A percentile compares a stretch with the other conserved stretches of the same genome.
phyloP scores from a whole-genome alignment of 768 basidiomycete genomes.

The Trametes cinnabarina region DNA sequence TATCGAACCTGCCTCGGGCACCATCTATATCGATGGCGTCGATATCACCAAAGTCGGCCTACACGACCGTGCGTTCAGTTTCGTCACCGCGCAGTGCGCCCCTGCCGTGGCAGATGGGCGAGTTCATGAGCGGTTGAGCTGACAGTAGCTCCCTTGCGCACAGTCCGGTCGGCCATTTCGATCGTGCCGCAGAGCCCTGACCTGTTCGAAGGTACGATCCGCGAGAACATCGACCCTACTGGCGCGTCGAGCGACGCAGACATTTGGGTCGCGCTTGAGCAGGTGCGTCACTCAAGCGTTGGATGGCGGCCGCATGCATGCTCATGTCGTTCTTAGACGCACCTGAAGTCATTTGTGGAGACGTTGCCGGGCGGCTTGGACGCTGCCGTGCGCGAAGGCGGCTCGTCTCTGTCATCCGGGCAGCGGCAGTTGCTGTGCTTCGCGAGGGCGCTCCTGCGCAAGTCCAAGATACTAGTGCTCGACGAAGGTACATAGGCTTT shows the following conservation, averaged over 20 bases:
- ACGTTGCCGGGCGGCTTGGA: constrained; percentile 66
- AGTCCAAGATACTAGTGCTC: constrained; percentile 87
- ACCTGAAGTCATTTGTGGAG: constrained; percentile 69
- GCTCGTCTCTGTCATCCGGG: constrained; percentile 78
- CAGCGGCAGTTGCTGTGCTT: constrained; percentile 90
- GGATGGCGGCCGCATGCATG: not conserved
- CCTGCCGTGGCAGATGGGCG: too few relatives aligned
- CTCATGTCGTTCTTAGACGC: constrained; percentile 40
- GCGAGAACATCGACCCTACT: constrained; percentile 89
- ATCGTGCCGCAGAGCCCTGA: constrained; percentile 85
- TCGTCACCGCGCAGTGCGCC: too few relatives aligned
- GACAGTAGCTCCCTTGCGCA: not conserved
- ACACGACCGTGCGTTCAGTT: constrained; percentile 59
- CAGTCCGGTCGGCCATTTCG: constrained; percentile 75
- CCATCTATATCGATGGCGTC: constrained; percentile 69
- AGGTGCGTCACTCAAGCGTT: constrained; percentile 38
- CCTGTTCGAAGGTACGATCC: constrained; percentile 45
- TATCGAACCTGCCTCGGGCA: constrained; percentile 66
- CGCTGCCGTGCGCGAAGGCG: constrained; percentile 72
- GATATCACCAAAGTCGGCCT: constrained; percentile 78
- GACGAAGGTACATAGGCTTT: constrained; percentile 66
- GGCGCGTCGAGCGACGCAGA: constrained; percentile 71
- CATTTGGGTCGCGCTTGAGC: constrained; percentile 84
- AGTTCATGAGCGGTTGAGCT: too few relatives aligned
- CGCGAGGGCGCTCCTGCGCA: constrained; percentile 76